phyloP scores from a whole-genome alignment of 2,329 filamentous ascomycete genomes.

The Gnomoniopsis smithogilvyi region DNA sequence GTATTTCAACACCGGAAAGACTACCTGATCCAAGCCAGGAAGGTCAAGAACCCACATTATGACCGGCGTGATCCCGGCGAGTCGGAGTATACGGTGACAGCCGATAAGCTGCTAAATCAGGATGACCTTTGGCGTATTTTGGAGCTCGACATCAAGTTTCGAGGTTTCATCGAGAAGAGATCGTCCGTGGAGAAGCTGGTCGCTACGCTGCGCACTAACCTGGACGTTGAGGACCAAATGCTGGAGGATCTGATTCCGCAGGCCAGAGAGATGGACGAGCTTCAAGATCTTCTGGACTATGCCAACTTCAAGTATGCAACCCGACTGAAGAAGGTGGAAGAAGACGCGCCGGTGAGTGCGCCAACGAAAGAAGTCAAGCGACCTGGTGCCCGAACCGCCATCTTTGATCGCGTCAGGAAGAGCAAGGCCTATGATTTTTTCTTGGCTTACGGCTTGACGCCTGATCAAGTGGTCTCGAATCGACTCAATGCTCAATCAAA shows the following conservation, averaged over 20 bases:
- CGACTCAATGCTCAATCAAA: constrained; percentile 58
- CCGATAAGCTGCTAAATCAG: constrained; percentile 87
- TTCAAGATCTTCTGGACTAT: constrained; percentile 96
- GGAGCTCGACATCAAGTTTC: constrained; percentile 92
- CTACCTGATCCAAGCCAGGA: constrained; percentile 88
- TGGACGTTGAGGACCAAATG: constrained; percentile 66
- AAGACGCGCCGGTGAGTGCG: constrained; percentile 58
- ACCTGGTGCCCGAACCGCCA: constrained; percentile 74
- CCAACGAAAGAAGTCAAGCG: constrained; percentile 69
- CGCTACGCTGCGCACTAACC: constrained; percentile 61
- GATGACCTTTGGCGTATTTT: constrained; percentile 94
- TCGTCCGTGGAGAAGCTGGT: constrained; percentile 79
- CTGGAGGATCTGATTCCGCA: constrained; percentile 79
- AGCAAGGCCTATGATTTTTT: constrained; percentile 80
- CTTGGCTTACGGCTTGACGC: constrained; percentile 82
- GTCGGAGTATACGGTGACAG: constrained; percentile 69
- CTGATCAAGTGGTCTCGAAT: constrained; percentile 86
- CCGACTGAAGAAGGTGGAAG: constrained; percentile 74
- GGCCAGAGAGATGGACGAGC: constrained; percentile 85
- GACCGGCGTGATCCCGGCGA: constrained; percentile 56
- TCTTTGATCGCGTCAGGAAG: constrained; percentile 81
- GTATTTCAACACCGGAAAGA: constrained; percentile 98
- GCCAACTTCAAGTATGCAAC: constrained; percentile 89
- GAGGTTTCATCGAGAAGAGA: constrained; percentile 87
- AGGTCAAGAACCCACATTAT: constrained; percentile 54